Base-by-base conservation (phyloP, 371 early-diverging fungal genomes). In the Massospora cicadina region DNA sequence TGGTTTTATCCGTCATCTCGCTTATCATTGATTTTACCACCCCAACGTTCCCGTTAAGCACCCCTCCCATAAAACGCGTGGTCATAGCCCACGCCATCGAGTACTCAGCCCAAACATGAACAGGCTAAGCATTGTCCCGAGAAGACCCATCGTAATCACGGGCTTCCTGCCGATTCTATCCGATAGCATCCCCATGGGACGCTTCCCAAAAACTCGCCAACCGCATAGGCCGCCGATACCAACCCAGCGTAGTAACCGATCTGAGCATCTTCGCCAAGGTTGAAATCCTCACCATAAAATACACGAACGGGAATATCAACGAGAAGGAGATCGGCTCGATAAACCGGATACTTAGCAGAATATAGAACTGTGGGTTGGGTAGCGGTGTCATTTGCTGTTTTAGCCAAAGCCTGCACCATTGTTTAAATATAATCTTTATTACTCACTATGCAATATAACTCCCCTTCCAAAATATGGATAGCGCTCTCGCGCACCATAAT, bases 11-110 rank as follows among this genome's bases (percentile, higher is more conserved):
- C 1, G 89, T 85, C 61, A 91, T 75, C 69, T 95, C 95, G 1
- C 86, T 88, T 25, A 92, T 72, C 73, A 90, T 85, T 25, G 85
- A 82, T 70, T 92, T 93, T 29, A 87, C 76, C 0, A 90, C 88
- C 3, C 86, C 87, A 7, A 87, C 77, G 67, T 91, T 94, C 21
- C 82, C 84, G 70, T 88, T 89, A 54, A 92, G 67, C 23, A 88
- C 64, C 21, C 95, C 95, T 67, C 85, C 83, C 43, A 83, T 62
- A 21, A 76, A 71, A 2, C 91, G 80, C 3, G 81, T 72, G 3
- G 72, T 66, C 26, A 91, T 63, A 1, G 91, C 92, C 81, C 79
- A 82, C 2, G 68, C 55, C 55, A 81, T 80, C 0, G 82, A 77
- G 27, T 79, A 53, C 84, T 81, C n/a, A 88, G 66, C 0, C 91